These are phyloP conservation scores for Boletus albobrunnescens DNA, from an alignment of 1,284 basidiomycete species.

Conservation along the genomic window DNA sequence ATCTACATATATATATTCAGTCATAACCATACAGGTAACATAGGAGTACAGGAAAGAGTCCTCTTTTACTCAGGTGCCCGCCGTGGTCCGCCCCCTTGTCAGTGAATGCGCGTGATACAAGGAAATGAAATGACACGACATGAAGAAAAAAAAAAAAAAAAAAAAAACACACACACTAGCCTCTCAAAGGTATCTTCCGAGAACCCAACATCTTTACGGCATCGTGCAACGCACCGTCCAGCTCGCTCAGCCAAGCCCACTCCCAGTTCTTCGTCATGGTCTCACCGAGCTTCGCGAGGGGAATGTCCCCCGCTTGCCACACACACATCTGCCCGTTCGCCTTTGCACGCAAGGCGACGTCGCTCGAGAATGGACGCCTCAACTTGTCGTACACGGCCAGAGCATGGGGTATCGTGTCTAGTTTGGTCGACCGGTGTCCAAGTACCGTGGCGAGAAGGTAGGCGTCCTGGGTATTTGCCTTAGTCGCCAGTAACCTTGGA, in stretches of 20 bases:
- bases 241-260: conserved; percentile 29
- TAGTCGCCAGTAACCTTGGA: background rate
- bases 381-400: conserved; percentile 41
- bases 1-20: too few relatives aligned
- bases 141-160: too few relatives aligned
- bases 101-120: too few relatives aligned
- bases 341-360: conserved; percentile 23
- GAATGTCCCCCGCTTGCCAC: conserved; percentile 16
- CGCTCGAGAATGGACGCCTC: conserved; percentile 39
- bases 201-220: conserved; percentile 17
- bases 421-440: conserved; percentile 37
- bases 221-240: conserved; percentile 25
- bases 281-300: conserved; percentile 13
- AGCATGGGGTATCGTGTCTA: conserved; percentile 34
- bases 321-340: conserved; percentile 16
- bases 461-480: conserved; percentile 33
- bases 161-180: background rate
- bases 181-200: background rate
- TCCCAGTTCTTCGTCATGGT: conserved; percentile 24
- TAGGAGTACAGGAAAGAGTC: too few relatives aligned
- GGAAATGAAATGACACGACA: background rate
- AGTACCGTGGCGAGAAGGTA: conserved; percentile 43
- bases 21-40: too few relatives aligned
- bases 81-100: too few relatives aligned
- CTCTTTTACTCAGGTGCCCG: too few relatives aligned